Evolutionary conservation across 2,329 filamentous ascomycete genomes (phyloP).

Genomic region (Biscogniauxia marginata): DNA sequence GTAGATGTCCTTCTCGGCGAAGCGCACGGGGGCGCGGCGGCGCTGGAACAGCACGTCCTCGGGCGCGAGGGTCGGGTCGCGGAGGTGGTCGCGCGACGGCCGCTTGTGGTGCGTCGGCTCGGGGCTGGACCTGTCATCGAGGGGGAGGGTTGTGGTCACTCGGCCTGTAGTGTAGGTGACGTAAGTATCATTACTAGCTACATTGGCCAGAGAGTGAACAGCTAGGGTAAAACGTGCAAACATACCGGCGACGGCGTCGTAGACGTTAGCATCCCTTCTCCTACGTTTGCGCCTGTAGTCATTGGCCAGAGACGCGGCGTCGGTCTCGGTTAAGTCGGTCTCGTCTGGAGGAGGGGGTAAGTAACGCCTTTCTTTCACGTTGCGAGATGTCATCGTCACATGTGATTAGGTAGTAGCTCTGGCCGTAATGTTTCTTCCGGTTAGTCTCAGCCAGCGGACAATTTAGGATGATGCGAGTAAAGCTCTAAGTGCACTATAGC

Average conservation of each 20-base stretch:
- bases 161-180: constrained; percentile 29
- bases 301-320: not conserved
- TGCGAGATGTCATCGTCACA: constrained; percentile 24
- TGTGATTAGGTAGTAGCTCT: too few relatives aligned
- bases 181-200: constrained; percentile 10
- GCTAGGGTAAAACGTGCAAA: constrained; percentile 3
- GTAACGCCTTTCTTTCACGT: constrained; percentile 16
- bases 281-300: constrained; percentile 8
- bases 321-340: constrained; percentile 20
- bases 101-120: constrained; percentile 19
- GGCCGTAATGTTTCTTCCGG: not conserved
- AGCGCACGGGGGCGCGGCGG: constrained; percentile 62
- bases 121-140: constrained; percentile 23
- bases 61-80: constrained; percentile 51
- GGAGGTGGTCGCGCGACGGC: constrained; percentile 24
- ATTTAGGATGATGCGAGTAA: not conserved
- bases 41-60: constrained; percentile 71
- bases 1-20: constrained; percentile 71
- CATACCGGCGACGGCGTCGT: constrained; percentile 71
- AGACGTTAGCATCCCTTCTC: constrained; percentile 53
- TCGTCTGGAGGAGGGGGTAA: constrained; percentile 15
- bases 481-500: not conserved
- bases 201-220: not conserved
- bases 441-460: not conserved
- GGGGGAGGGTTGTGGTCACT: constrained; percentile 32